phyloP scores from a whole-genome alignment of 2,329 filamentous ascomycete species.

The Cladorrhinum sp. region DNA sequence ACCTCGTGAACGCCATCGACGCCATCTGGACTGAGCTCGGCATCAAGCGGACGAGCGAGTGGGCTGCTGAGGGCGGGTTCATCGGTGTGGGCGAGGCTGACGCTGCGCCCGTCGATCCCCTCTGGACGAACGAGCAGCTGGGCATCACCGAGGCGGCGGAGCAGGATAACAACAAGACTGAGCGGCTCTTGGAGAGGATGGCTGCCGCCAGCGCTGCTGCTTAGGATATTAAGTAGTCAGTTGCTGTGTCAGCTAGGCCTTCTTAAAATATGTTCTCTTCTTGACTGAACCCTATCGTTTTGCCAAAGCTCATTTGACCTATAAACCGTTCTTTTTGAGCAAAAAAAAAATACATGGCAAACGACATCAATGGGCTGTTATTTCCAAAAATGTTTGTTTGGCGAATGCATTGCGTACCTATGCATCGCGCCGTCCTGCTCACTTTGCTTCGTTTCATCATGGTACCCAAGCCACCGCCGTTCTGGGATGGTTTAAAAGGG shows the following conservation, averaged over 20 bases:
- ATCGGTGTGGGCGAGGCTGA: slow-evolving; percentile 82
- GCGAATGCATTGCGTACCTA: neutral
- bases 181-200: slow-evolving; percentile 55
- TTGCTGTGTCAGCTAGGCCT: neutral
- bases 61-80: slow-evolving; percentile 88
- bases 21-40: slow-evolving; percentile 83
- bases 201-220: slow-evolving; percentile 30
- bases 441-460: slow-evolving; percentile 1
- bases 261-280: neutral
- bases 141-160: slow-evolving; percentile 64
- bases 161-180: slow-evolving; percentile 45
- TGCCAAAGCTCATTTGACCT: slow-evolving; percentile 29
- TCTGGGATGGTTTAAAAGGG: neutral
- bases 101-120: slow-evolving; percentile 60
- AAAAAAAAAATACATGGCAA: slow-evolving; percentile 14
- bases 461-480: neutral
- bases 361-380: neutral
- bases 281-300: neutral
- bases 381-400: neutral
- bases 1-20: slow-evolving; percentile 80
- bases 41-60: slow-evolving; percentile 82
- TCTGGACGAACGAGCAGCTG: slow-evolving; percentile 91
- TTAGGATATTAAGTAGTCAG: slow-evolving; percentile 2
- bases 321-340: slow-evolving; percentile 32
- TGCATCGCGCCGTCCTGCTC: neutral